These are phyloP conservation scores for Escallonia rubra DNA, from an alignment of 129 eudicot species.

Conservation along the genomic window DNA sequence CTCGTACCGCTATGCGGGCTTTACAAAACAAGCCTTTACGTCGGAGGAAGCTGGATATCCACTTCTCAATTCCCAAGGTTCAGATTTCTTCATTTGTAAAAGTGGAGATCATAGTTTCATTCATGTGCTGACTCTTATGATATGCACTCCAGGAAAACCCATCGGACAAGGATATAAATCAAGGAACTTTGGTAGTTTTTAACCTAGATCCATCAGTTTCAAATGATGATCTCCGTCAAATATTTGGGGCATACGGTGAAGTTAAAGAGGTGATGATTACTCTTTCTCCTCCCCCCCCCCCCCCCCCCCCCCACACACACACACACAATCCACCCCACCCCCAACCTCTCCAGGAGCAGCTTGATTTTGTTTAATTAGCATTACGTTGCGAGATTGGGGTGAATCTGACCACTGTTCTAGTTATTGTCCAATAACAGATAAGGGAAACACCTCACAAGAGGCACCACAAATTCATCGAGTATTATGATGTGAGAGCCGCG, in stretches of 20 bases:
- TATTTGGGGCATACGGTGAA: constrained; percentile 92
- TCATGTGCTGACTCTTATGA: background rate
- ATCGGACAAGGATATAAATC: constrained; percentile 92
- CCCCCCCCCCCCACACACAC: too few species aligned
- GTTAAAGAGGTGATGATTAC: constrained; percentile 69
- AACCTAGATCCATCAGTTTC: constrained; percentile 94
- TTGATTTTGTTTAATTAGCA: too few species aligned
- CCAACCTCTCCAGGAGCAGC: too few species aligned
- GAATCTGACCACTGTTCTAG: background rate
- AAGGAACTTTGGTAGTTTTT: constrained; percentile 90
- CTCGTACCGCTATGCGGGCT: constrained; percentile 85
- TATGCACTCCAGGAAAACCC: constrained; percentile 64
- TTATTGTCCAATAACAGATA: constrained; percentile 41
- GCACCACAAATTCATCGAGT: constrained; percentile 88
- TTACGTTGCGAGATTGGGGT: too few species aligned
- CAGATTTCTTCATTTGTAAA: too few species aligned
- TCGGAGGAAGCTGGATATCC: constrained; percentile 91
- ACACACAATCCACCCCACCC: too few species aligned
- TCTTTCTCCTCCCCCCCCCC: background rate
- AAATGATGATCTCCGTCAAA: constrained; percentile 79
- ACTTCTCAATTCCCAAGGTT: constrained; percentile 97
- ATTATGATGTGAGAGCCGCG: constrained; percentile 88
- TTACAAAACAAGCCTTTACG: constrained; percentile 82
- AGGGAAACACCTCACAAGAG: constrained; percentile 90
- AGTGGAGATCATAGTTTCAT: background rate